Base-by-base conservation (phyloP, 2,329 filamentous ascomycete species). In the Microdochium bolleyi region DNA sequence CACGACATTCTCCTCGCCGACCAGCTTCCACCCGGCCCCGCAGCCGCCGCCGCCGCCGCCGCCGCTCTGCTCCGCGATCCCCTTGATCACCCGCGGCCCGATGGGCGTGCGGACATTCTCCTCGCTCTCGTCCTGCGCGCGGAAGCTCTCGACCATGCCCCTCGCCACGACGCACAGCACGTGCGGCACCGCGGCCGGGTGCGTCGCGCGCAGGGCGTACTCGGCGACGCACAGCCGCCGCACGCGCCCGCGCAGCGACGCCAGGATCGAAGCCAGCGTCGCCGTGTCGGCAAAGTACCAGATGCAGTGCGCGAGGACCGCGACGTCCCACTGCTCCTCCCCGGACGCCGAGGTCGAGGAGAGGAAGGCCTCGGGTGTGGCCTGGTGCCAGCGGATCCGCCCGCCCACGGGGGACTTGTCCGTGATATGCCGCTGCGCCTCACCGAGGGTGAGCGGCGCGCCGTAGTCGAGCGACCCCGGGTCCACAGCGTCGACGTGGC, bases 401-500 rank as follows among this genome's bases (percentile, higher is more conserved):
- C 30, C 14, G 0, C 76, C 75, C 0, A 80, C 41, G 2, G 67
- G 59, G 13, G 41, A 46, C 3, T 70, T 62, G 16, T 61, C 54
- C 1, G 65, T 70, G 49, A 82, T 70, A 52, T 74, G 66, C 2
- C 55, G 51, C 58, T 81, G 78, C 2, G 77, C 72, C 59, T 80
- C 67, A 30, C 65, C 69, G 24, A 82, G 68, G 1, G 75, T 80
- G 54, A 69, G 73, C 1, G 77, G 72, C n/a, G 68, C 58, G 48
- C 75, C 75, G 61, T 82, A 83, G 57, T 76, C 69, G 8, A 72
- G 62, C 1, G 66, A 58, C 0, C 71, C 79, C 1, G 78, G 79
- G 64, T 83, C 80, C 25, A 82, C 62, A 3, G 77, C 79, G 51
- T 73, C 72, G 14, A 82, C 66, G 49, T 64, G 65, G 0, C 78